phyloP scores from a whole-genome alignment of 495 filamentous ascomycete species.

The Apodospora peruviana region DNA sequence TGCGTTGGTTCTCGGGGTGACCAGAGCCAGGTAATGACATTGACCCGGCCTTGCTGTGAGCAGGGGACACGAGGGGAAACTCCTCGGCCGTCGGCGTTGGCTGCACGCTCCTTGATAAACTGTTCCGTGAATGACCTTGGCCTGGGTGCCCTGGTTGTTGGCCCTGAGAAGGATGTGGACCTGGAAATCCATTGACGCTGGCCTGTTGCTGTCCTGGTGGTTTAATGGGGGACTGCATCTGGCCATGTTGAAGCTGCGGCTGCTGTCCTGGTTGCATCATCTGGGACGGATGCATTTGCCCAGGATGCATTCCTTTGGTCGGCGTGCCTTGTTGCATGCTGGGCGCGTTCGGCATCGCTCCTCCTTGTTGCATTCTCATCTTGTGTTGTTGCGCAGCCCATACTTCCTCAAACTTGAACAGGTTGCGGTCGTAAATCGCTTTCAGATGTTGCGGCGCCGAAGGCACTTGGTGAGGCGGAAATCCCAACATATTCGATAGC shows the following conservation, averaged over 20 bases:
- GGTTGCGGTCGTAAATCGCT: slow-evolving; percentile 65
- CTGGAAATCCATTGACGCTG: slow-evolving; percentile 44
- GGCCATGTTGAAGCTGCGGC: slow-evolving; percentile 42
- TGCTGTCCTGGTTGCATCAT: slow-evolving; percentile 43
- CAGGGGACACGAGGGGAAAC: slow-evolving; percentile 37
- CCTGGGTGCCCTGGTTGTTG: slow-evolving; percentile 28
- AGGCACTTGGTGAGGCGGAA: slow-evolving; percentile 59
- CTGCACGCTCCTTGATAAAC: slow-evolving; percentile 37
- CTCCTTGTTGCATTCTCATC: slow-evolving; percentile 49
- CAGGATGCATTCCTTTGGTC: slow-evolving; percentile 29
- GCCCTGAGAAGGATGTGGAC: slow-evolving; percentile 38
- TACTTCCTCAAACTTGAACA: slow-evolving; percentile 69
- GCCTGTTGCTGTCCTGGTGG: slow-evolving; percentile 41
- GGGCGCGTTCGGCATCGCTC: slow-evolving; percentile 14
- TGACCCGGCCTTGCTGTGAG: slow-evolving; percentile 30
- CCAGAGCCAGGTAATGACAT: slow-evolving; percentile 27
- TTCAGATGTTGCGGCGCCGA: slow-evolving; percentile 63
- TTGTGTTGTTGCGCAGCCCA: slow-evolving; percentile 58
- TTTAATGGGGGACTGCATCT: slow-evolving; percentile 45
- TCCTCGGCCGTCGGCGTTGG: slow-evolving; percentile 32
- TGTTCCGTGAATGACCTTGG: slow-evolving; percentile 33
- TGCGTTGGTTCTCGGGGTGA: slow-evolving; percentile 24
- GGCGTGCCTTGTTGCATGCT: slow-evolving; percentile 32
- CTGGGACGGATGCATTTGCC: slow-evolving; percentile 41
- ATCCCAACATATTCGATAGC: slow-evolving; percentile 61